Evolutionary conservation across 2,329 filamentous ascomycete genomes (phyloP).

Genomic region (Didymella pinodella): DNA sequence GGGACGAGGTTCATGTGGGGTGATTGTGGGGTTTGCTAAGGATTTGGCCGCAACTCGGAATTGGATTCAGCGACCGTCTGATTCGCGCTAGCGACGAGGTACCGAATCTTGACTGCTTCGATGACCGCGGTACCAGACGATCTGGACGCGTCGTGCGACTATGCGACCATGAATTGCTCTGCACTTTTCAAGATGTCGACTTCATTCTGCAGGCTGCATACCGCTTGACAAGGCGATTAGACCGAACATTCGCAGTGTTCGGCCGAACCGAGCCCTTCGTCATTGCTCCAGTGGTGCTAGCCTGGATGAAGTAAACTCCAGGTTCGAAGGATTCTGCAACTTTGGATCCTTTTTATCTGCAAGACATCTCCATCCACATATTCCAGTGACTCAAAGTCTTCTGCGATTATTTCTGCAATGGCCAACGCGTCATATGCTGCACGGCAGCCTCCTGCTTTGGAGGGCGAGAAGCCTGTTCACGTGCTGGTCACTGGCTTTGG

Average conservation of each 20-base stretch:
- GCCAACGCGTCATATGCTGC: constrained; percentile 32
- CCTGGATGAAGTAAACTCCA: constrained; percentile 26
- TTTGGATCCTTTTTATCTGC: neutral
- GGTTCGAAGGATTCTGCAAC: constrained; percentile 4
- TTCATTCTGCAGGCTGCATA: constrained; percentile 5
- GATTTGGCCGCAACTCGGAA: constrained; percentile 6
- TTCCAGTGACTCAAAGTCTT: too few relatives aligned
- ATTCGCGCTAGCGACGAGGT: constrained; percentile 10
- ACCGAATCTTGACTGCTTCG: constrained; percentile 5
- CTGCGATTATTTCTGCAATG: constrained; percentile 23
- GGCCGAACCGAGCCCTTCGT: constrained; percentile 10
- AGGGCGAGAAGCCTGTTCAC: constrained; percentile 44
- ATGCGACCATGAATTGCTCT: neutral
- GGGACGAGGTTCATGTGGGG: constrained; percentile 16
- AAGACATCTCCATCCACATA: neutral
- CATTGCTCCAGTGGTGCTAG: constrained; percentile 13
- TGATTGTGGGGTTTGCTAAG: constrained; percentile 15
- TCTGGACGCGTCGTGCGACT: constrained; percentile 8
- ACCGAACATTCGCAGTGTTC: neutral
- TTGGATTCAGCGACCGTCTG: constrained; percentile 5
- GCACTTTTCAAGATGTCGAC: neutral
- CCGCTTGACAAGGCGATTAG: neutral
- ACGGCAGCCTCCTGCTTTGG: constrained; percentile 40
- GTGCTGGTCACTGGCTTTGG: constrained; percentile 51
- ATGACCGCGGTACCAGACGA: constrained; percentile 3